Base-by-base conservation (phyloP, 306 rosid species). In the Datisca glomerata region DNA sequence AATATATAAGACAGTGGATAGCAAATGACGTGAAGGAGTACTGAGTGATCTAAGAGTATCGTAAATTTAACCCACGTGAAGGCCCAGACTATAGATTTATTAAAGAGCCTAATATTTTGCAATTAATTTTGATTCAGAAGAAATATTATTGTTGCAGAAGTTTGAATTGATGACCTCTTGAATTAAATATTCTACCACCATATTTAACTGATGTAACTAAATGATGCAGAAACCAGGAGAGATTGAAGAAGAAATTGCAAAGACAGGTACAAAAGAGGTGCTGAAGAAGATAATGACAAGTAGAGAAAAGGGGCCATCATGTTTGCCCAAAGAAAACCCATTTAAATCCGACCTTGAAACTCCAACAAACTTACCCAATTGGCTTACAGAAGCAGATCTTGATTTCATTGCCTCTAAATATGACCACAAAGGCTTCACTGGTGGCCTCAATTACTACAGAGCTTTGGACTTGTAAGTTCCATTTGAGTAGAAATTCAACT, bases 341-440 rank as follows among this genome's bases (percentile, higher is more conserved):
- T 80, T 85, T 41, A 72, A 47, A 28, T 52, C 47, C 18, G 24
- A 71, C 18, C 5, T 3, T 8, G 74, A 59, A 55, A 12, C 78
- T 45, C 63, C 76, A 35, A 50, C 63, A 7, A 40, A 5, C 23
- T 45, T 79, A 51, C 93, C 95, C 15, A 45, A 84, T 21, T 85
- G 95, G 95, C 54, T 85, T 23, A 68, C 77, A 3, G 79, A 80
- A 78, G 59, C 76, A 57, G 95, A 80, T 41, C 56, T 78, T 13
- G 31, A 67, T 4, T 80, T 73, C 60, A 76, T 68, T 45, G 84
- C 50, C 38, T 28, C 44, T 53, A 68, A 71, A 56, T 85, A 51
- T 44, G 67, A 71, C 5, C 68, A 71, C 47, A 71, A 51, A 38
- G 93, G 95, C 21, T 76, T 85, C 71, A 80, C 79, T 0, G 86